A percentile compares a stretch with the other conserved stretches of the same genome.
These are phyloP conservation scores for Fusarium anguioides DNA, from an alignment of 2,329 filamentous ascomycete species.

Conservation along the genomic window DNA sequence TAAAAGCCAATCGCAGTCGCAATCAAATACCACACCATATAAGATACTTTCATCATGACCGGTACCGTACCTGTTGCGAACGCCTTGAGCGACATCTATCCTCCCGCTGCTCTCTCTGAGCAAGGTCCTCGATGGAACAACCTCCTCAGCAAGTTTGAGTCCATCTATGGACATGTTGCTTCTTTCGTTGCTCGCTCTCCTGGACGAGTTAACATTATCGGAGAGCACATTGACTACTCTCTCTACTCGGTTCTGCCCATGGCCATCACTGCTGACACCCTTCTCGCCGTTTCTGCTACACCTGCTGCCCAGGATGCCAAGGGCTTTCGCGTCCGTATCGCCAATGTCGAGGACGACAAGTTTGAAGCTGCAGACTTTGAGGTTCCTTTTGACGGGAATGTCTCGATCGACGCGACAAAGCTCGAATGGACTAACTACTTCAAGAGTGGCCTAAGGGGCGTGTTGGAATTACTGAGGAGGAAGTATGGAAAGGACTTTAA, in stretches of 20 bases:
- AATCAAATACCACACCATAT: neutral
- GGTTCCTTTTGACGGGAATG: constrained; percentile 68
- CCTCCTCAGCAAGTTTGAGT: constrained; percentile 77
- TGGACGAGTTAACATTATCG: constrained; percentile 96
- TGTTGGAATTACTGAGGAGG: constrained; percentile 79
- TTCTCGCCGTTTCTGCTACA: constrained; percentile 79
- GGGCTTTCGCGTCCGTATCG: constrained; percentile 77
- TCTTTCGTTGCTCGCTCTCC: constrained; percentile 90
- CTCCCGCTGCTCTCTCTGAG: constrained; percentile 72
- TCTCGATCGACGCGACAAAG: constrained; percentile 85
- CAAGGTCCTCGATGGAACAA: constrained; percentile 81
- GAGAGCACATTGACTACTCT: constrained; percentile 99
- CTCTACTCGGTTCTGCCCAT: constrained; percentile 96
- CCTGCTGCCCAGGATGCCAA: constrained; percentile 60
- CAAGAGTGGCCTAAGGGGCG: constrained; percentile 88
- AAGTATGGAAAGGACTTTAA: constrained; percentile 70
- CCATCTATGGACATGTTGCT: constrained; percentile 74
- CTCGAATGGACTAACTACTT: constrained; percentile 99
- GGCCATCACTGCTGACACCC: constrained; percentile 90
- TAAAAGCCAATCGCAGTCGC: neutral
- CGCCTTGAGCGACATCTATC: constrained; percentile 85
- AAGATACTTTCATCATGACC: constrained; percentile 55
- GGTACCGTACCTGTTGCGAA: constrained; percentile 77
- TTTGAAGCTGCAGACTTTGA: constrained; percentile 82
- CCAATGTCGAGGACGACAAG: constrained; percentile 80